A percentile compares a stretch with the other conserved stretches of the same genome.
Evolutionary conservation across 2,329 filamentous ascomycete species (phyloP).

Genomic region (Fusarium caatingaense): DNA sequence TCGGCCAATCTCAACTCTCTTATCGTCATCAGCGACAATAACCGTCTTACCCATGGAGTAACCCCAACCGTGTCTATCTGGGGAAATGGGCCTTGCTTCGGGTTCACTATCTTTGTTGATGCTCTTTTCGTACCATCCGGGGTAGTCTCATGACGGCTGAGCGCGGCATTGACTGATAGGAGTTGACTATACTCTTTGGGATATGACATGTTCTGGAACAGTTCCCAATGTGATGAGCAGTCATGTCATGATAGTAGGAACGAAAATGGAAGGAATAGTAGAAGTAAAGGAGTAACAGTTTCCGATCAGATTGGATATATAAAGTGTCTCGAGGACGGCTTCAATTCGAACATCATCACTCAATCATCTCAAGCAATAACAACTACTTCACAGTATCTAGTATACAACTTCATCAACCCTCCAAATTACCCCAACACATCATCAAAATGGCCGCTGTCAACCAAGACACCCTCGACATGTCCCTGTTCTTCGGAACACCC

Average conservation of each 20-base stretch:
- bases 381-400: background rate
- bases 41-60: background rate
- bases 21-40: slow-evolving; percentile 32
- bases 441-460: slow-evolving; percentile 31
- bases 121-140: background rate
- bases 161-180: slow-evolving; percentile 23
- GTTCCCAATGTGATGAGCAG: background rate
- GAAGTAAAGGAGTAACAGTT: slow-evolving; percentile 27
- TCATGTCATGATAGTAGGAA: background rate
- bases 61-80: background rate
- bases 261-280: slow-evolving; percentile 5
- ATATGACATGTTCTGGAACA: background rate
- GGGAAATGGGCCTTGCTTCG: background rate
- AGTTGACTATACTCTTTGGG: background rate
- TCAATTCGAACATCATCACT: background rate
- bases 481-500: slow-evolving; percentile 45
- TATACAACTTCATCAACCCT: background rate
- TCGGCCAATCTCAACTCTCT: background rate
- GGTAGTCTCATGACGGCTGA: slow-evolving; percentile 1
- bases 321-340: background rate
- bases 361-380: background rate
- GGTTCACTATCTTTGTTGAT: slow-evolving; percentile 31
- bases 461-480: slow-evolving; percentile 45
- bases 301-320: slow-evolving; percentile 23
- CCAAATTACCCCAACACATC: no score